A percentile compares a stretch with the other conserved stretches of the same genome.
Evolutionary conservation across 2,329 filamentous ascomycete species (phyloP).

Genomic region (Westerdykella aurantiaca): DNA sequence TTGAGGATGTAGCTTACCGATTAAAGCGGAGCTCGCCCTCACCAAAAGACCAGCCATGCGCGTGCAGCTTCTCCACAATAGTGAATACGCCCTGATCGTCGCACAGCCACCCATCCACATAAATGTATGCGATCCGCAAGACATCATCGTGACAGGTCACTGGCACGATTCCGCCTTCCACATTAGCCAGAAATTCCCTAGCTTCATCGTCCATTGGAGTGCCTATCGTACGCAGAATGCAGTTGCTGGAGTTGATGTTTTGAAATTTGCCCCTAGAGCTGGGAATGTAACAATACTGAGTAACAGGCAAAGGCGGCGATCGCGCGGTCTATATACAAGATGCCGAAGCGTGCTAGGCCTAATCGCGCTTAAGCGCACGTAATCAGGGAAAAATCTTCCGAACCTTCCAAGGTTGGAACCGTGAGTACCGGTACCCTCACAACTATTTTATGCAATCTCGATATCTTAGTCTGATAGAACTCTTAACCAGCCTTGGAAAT

Average conservation of each 20-base stretch:
- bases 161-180: slow-evolving; percentile 9
- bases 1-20: slow-evolving; percentile 9
- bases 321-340: too few relatives aligned
- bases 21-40: slow-evolving; percentile 8
- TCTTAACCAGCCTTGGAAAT: too few relatives aligned
- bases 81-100: slow-evolving; percentile 7
- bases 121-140: slow-evolving; percentile 11
- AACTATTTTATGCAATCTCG: too few relatives aligned
- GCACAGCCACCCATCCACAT: slow-evolving; percentile 8
- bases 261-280: too few relatives aligned
- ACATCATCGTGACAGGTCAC: slow-evolving; percentile 9
- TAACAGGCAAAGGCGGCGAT: too few relatives aligned
- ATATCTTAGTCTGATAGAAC: too few relatives aligned
- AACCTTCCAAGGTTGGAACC: too few relatives aligned
- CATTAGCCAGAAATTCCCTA: slow-evolving; percentile 7
- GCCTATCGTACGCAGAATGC: slow-evolving; percentile 8
- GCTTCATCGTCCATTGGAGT: slow-evolving; percentile 9
- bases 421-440: too few relatives aligned
- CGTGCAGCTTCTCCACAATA: slow-evolving; percentile 8
- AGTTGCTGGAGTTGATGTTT: slow-evolving; percentile 5
- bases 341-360: too few relatives aligned
- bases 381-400: too few relatives aligned
- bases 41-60: slow-evolving; percentile 9
- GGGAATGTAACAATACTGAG: too few relatives aligned
- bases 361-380: too few relatives aligned